phyloP scores from a whole-genome alignment of 768 basidiomycete genomes.

The Sutorius australiensis region DNA sequence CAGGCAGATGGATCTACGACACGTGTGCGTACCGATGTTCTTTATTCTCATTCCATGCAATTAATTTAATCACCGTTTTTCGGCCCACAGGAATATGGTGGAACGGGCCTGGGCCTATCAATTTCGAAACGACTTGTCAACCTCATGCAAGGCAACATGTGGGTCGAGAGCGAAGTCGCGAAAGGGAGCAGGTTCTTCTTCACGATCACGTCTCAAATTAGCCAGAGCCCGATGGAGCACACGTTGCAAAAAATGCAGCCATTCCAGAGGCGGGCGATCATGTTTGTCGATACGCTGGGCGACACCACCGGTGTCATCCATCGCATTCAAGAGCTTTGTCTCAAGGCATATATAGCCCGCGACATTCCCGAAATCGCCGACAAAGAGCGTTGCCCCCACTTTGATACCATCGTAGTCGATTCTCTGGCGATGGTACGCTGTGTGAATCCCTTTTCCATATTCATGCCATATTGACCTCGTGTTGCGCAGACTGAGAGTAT shows the following conservation, averaged over 20 bases:
- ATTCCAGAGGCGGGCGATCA: constrained; percentile 82
- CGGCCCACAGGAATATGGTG: constrained; percentile 79
- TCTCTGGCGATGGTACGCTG: constrained; percentile 73
- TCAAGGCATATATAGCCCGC: constrained; percentile 73
- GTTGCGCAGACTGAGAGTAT: constrained; percentile 73
- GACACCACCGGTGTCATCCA: constrained; percentile 75
- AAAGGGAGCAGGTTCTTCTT: constrained; percentile 97
- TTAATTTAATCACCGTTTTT: constrained; percentile 15
- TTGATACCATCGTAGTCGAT: constrained; percentile 96
- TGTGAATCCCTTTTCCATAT: background rate
- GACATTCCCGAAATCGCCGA: constrained; percentile 78
- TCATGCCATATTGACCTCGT: constrained; percentile 13
- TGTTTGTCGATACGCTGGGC: constrained; percentile 84
- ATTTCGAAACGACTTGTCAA: constrained; percentile 96
- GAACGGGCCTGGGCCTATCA: constrained; percentile 92
- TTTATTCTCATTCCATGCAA: constrained; percentile 5
- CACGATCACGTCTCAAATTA: constrained; percentile 86
- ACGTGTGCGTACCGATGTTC: constrained; percentile 48
- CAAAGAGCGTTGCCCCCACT: constrained; percentile 78
- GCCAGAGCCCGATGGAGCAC: constrained; percentile 66
- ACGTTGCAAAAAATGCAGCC: constrained; percentile 78
- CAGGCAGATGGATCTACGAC: constrained; percentile 99
- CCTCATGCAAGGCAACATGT: constrained; percentile 98
- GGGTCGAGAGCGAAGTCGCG: constrained; percentile 94
- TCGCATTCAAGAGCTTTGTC: constrained; percentile 72